Evolutionary conservation across 108 stramenopile species (phyloP), one percentile per base, ranked within the genome.

Genomic region (Cylindrotheca fusiformis): DNA sequence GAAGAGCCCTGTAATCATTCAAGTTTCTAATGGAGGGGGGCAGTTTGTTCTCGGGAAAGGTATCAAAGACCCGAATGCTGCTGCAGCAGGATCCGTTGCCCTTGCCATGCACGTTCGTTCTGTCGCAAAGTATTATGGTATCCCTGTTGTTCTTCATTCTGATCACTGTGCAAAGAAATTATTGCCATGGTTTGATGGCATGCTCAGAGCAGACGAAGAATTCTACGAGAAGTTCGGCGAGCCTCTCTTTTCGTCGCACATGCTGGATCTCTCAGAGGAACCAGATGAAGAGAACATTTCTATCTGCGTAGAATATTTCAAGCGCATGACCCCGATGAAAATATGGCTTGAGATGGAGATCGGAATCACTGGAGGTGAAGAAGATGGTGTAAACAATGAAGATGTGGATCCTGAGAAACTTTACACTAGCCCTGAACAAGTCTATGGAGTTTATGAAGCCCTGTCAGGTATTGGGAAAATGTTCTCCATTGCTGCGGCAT

Each of bases 331-430:
- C 3, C 84, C 85, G 51, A 91, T 91, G 91, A 86, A 95, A 80
- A 94, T 98, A 73, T 95, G 94, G 95, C 77, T 98, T 50, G 97
- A 98, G 77, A 97, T 98, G 95, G 97, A 98, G 77, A 95, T 98
- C 60, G 97, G 97, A 48, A 96, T 98, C 83, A 97, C 97, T 20
- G 97, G 97, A 62, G 97, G 97, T 60, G 97, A 98, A 79, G 97
- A 97, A 75, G 97, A 97, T 75, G 97, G 97, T 67, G 97, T 98
- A 23, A 95, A 96, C 86, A 98, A 97, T 75, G 90, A 91, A 53
- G 78, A 93, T 68, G 85, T 95, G 45, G 96, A 97, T 74, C 90
- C 93, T 21, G 94, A 91, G 78, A 95, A 95, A 81, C 88, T 98
- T 31, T 98, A 98, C 93, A 97, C 97, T 23, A 88, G 84, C 69